Evolutionary conservation across 805 yeast genomes (phyloP), one percentile per base, ranked within the genome.

Genomic region (Blastobotrys mokoenaii): DNA sequence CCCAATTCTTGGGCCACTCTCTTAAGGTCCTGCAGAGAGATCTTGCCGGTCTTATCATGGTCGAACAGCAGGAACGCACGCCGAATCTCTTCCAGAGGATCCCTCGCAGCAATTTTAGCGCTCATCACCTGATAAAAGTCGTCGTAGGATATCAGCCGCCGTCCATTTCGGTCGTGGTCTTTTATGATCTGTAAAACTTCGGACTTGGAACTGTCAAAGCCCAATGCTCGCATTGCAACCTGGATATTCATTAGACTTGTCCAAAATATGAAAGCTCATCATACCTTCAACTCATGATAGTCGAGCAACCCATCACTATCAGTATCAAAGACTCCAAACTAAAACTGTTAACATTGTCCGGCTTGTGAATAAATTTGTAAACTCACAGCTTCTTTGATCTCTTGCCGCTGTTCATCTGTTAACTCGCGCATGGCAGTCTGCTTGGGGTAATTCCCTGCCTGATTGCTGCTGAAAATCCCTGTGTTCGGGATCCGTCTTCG

Each of bases 1-100:
- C 96, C 97, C 47, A 93, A 67, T 53, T 90, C 97, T 55, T 84
- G 84, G 9, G 97, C 93, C 1, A 90, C 95, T 49, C 93, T 74
- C 62, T 94, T 77, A 48, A 93, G 72, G 59, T 88, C 84, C 52
- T 89, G 74, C 41, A 90, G 69, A 46, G 84, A 77, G 51, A 89
- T 88, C 60, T 82, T 84, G 0, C 97, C 97, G 0, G 94, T 87
- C 42, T 72, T 73, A 55, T 87, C 96, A 49, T 84, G 89, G 56
- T 89, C 97, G 65, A 89, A 89, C 27, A 89, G 69, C 56, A 76
- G 78, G 68, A 93, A 93, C 0, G 98, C 97, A 41, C 97, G 70
- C 48, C 78, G 75, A 15, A 93, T 83, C 60, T 93, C 99, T 40
- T 90, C 97, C 47, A 84, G 62, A 3, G 98, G 98, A 61, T 93